Conservation (phyloP, 495 filamentous ascomycete genomes). For the Tuber microsphaerosporum region DNA sequence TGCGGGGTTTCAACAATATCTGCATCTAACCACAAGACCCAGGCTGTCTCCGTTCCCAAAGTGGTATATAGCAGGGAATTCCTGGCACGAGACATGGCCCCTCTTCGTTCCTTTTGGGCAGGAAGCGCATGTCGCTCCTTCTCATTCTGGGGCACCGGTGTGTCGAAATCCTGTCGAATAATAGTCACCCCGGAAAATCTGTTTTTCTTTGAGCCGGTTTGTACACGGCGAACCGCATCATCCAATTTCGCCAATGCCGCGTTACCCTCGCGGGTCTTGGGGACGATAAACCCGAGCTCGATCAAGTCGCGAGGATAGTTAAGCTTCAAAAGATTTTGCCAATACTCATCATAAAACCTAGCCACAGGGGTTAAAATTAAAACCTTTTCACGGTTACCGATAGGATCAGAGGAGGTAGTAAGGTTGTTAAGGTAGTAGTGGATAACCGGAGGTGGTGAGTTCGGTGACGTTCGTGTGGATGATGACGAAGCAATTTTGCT, state of each 20-base stretch:
- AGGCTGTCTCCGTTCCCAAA: conserved; percentile 81
- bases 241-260: conserved; percentile 72
- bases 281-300: conserved; percentile 91
- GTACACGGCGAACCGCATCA: conserved; percentile 73
- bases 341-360: conserved; percentile 87
- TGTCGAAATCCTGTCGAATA: conserved; percentile 88
- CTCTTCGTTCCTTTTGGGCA: conserved; percentile 77
- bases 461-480: conserved; percentile 72
- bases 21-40: conserved; percentile 93
- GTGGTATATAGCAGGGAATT: conserved; percentile 97
- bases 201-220: conserved; percentile 66
- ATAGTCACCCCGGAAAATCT: conserved; percentile 90
- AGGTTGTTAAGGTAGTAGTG: conserved; percentile 93
- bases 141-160: conserved; percentile 73
- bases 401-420: conserved; percentile 66
- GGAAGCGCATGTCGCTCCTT: conserved; percentile 79
- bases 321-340: conserved; percentile 83
- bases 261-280: conserved; percentile 83
- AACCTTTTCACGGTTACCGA: conserved; percentile 72
- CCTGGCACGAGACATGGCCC: conserved; percentile 84
- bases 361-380: conserved; percentile 89
- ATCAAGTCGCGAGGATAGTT: conserved; percentile 89
- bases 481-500: conserved; percentile 52
- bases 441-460: conserved; percentile 75
- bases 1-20: conserved; percentile 86